A percentile compares a stretch with the other conserved stretches of the same genome.
These are phyloP conservation scores for Penicillium hordei DNA, from an alignment of 2,329 filamentous ascomycete species.

Conservation along the genomic window DNA sequence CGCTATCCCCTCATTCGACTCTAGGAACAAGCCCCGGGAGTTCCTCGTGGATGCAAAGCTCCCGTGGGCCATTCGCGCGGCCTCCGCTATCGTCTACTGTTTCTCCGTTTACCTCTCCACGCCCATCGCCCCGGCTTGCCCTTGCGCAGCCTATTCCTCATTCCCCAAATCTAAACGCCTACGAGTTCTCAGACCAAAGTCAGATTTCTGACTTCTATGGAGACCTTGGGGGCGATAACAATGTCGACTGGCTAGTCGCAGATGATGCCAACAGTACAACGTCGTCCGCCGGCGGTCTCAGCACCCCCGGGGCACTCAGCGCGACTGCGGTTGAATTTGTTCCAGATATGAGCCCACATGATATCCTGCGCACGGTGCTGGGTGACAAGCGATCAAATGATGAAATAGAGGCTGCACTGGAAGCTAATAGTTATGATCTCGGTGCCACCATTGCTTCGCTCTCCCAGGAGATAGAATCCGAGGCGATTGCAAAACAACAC, in stretches of 20 bases:
- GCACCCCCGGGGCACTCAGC: conserved; percentile 66
- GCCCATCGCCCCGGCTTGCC: conserved; percentile 85
- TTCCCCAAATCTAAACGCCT: conserved; percentile 89
- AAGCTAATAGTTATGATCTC: conserved; percentile 86
- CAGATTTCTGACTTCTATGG: conserved; percentile 83
- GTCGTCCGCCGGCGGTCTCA: conserved; percentile 73
- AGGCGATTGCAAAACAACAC: conserved; percentile 49
- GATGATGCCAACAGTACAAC: conserved; percentile 82
- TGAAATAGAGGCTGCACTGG: conserved; percentile 88
- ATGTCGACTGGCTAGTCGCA: conserved; percentile 91
- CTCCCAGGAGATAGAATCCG: conserved; percentile 68
- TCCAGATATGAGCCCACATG: conserved; percentile 93
- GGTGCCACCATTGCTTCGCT: conserved; percentile 87
- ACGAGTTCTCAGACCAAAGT: conserved; percentile 85
- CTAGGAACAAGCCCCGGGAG: conserved; percentile 75
- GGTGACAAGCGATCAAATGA: conserved; percentile 87
- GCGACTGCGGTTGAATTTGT: conserved; percentile 80
- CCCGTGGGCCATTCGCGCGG: conserved; percentile 73
- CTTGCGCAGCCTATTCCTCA: conserved; percentile 93
- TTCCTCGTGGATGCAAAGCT: conserved; percentile 71
- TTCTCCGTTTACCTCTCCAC: conserved; percentile 90
- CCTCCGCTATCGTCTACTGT: conserved; percentile 73
- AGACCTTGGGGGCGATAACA: conserved; percentile 81
- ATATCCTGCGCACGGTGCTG: conserved; percentile 93
- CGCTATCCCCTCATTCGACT: conserved; percentile 77